A percentile compares a stretch with the other conserved stretches of the same genome.
phyloP scores from a whole-genome alignment of 768 basidiomycete species.

The Suillus subaureus region DNA sequence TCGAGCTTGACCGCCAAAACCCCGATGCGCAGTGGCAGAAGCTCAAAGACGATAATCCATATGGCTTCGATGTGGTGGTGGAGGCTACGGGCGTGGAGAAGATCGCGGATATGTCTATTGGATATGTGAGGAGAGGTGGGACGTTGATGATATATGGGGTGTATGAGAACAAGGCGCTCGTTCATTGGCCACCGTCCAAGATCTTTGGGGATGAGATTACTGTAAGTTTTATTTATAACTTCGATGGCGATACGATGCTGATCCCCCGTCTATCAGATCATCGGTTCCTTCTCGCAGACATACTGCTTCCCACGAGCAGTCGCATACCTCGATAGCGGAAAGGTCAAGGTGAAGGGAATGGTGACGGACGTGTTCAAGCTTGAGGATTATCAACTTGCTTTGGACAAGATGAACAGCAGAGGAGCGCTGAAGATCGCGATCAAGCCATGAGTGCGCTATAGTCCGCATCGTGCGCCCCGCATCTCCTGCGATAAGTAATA shows the following conservation, averaged over 20 bases:
- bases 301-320: constrained; percentile 91
- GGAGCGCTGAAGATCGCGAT: constrained; percentile 63
- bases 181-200: constrained; percentile 86
- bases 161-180: constrained; percentile 81
- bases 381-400: constrained; percentile 67
- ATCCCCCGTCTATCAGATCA: constrained; percentile 53
- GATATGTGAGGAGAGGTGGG: constrained; percentile 85
- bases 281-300: constrained; percentile 89
- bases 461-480: neutral
- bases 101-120: constrained; percentile 85
- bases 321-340: constrained; percentile 85
- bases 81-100: constrained; percentile 85
- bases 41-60: constrained; percentile 78
- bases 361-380: constrained; percentile 69
- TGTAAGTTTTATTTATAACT: constrained; percentile 31
- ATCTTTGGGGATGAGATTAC: constrained; percentile 75
- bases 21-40: constrained; percentile 80
- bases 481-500: neutral
- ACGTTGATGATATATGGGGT: constrained; percentile 91
- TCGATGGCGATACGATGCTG: neutral
- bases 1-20: constrained; percentile 78
- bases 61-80: constrained; percentile 87
- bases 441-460: constrained; percentile 46
- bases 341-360: constrained; percentile 82
- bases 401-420: constrained; percentile 73